Conservation (phyloP, 225 moss, liverwort and hornwort species). For the Bryoerythrophyllum caledonicum region DNA sequence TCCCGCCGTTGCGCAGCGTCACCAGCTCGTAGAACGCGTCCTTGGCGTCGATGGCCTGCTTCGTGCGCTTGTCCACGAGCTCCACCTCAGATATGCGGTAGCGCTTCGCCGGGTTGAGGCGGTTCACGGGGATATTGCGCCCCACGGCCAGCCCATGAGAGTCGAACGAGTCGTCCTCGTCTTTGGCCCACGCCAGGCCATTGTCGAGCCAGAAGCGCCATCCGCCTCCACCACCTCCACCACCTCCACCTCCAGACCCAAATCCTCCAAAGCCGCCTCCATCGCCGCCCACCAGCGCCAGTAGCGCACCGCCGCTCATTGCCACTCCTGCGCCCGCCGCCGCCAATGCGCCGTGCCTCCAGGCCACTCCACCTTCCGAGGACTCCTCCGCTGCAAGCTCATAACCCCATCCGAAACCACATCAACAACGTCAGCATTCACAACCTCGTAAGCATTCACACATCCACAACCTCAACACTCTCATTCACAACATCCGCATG, state of each 20-base stretch:
- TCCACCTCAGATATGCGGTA: constrained; percentile 71
- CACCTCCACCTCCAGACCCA: constrained; percentile 39
- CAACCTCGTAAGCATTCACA: no score
- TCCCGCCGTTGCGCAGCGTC: constrained; percentile 59
- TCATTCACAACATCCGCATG: no score
- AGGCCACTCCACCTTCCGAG: background rate
- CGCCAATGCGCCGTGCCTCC: constrained; percentile 39
- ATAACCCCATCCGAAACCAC: background rate
- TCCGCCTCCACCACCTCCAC: constrained; percentile 59
- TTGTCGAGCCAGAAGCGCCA: constrained; percentile 53
- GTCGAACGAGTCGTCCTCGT: constrained; percentile 53
- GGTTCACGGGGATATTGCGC: constrained; percentile 60
- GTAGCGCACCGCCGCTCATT: constrained; percentile 17
- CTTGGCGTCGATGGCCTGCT: constrained; percentile 58
- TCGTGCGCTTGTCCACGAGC: constrained; percentile 75
- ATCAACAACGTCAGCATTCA: background rate
- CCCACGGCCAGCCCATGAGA: constrained; percentile 66
- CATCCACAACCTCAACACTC: no score
- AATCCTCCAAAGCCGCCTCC: constrained; percentile 53
- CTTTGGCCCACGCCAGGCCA: constrained; percentile 63
- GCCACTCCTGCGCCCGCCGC: constrained; percentile 33
- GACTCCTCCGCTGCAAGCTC: constrained; percentile 13
- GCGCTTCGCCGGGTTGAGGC: constrained; percentile 68
- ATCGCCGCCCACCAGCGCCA: constrained; percentile 39
- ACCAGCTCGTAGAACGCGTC: constrained; percentile 83